phyloP scores from a whole-genome alignment of 768 basidiomycete species.

The Tulasnella sp. region DNA sequence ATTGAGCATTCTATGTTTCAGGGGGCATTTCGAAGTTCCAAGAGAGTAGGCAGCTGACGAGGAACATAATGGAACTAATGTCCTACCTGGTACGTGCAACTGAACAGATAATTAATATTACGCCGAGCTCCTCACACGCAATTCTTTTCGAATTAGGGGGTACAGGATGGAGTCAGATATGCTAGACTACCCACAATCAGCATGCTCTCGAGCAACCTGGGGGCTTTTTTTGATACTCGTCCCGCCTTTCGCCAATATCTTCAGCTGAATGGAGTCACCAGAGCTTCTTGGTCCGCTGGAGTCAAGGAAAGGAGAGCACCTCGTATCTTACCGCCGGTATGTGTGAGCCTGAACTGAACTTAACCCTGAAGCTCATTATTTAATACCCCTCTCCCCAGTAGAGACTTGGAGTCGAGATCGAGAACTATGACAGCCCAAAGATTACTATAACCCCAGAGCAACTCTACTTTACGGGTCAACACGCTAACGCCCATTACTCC shows the following conservation, averaged over 20 bases:
- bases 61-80: background rate
- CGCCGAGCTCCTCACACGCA: background rate
- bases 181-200: too few species aligned
- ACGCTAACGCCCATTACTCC: too few species aligned
- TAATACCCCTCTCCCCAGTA: background rate
- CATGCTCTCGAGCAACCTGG: too few species aligned
- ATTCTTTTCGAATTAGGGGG: background rate
- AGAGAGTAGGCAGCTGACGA: background rate
- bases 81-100: background rate
- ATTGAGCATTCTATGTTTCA: slow-evolving; percentile 45
- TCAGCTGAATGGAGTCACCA: too few species aligned
- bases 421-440: background rate
- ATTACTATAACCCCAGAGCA: background rate
- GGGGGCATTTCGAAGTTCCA: background rate
- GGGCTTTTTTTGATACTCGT: too few species aligned
- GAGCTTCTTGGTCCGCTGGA: too few species aligned
- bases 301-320: background rate
- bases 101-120: too few species aligned
- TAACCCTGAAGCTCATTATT: background rate
- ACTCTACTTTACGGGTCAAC: background rate
- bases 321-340: background rate
- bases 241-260: too few species aligned
- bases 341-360: background rate
- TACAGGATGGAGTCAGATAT: background rate
- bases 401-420: background rate